Conservation (phyloP, 306 rosid genomes). For the Citrullus mucosospermus region DNA sequence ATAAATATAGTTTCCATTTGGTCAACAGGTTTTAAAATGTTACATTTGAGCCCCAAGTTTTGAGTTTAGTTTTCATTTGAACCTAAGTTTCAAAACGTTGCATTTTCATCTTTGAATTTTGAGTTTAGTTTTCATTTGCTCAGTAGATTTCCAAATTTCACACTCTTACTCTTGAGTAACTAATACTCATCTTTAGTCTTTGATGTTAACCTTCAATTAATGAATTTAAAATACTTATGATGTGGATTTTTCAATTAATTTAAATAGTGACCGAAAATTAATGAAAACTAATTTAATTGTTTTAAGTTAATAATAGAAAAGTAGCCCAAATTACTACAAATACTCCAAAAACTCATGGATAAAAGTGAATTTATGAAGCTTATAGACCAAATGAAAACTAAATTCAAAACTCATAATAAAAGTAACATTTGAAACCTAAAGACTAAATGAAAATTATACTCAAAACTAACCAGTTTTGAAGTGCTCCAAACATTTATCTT, state of each 20-base stretch:
- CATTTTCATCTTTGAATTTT: not conserved
- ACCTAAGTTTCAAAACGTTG: too few relatives aligned
- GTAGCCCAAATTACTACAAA: not conserved
- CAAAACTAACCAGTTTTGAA: not conserved
- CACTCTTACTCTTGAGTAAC: too few relatives aligned
- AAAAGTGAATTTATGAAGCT: not conserved
- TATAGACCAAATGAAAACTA: not conserved
- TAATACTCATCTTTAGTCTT: too few relatives aligned
- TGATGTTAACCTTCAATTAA: too few relatives aligned
- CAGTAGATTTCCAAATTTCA: not conserved
- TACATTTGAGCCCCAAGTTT: not conserved
- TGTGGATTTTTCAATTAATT: too few relatives aligned
- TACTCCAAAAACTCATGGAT: too few relatives aligned
- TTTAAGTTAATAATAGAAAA: not conserved
- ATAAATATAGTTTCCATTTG: not conserved
- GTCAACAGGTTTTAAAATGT: not conserved
- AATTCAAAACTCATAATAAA: too few relatives aligned
- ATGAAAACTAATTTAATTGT: too few relatives aligned
- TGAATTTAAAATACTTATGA: too few relatives aligned
- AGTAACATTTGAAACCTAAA: too few relatives aligned
- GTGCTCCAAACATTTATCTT: not conserved
- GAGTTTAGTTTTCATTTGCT: not conserved
- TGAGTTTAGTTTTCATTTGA: too few relatives aligned
- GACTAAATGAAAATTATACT: not conserved
- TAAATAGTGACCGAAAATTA: too few relatives aligned